These are phyloP conservation scores for Physcia stellaris DNA, from an alignment of 495 filamentous ascomycete species.

Conservation along the genomic window DNA sequence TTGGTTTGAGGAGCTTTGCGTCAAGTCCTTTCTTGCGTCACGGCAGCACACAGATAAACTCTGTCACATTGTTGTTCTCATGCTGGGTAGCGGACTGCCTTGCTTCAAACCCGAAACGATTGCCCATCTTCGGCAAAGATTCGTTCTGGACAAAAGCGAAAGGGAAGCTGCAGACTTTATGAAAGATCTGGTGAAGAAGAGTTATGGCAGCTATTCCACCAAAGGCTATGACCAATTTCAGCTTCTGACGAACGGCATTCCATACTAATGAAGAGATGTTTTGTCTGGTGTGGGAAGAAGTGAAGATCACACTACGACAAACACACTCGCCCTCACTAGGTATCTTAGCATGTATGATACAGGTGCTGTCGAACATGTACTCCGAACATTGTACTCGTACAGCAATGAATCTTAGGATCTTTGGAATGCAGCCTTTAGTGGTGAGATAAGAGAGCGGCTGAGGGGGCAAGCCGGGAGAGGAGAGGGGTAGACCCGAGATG, in stretches of 20 bases:
- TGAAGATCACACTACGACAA: too few relatives aligned
- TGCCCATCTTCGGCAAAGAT: conserved; percentile 80
- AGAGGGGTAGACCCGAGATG: too few relatives aligned
- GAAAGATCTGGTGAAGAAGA: conserved; percentile 74
- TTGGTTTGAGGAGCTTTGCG: conserved; percentile 90
- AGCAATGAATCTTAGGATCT: too few relatives aligned
- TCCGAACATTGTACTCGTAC: too few relatives aligned
- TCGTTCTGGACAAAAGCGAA: conserved; percentile 86
- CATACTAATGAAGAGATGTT: conserved; percentile 50
- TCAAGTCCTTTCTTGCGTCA: conserved; percentile 92
- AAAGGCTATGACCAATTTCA: conserved; percentile 96
- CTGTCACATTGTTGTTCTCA: conserved; percentile 74
- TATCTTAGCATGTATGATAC: too few relatives aligned
- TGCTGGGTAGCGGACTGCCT: conserved; percentile 92
- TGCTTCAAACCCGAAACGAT: conserved; percentile 98
- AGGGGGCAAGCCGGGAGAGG: too few relatives aligned
- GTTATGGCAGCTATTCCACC: conserved; percentile 75
- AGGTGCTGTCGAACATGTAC: too few relatives aligned
- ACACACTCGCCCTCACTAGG: too few relatives aligned
- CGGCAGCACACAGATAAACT: conserved; percentile 77
- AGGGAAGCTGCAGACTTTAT: conserved; percentile 92
- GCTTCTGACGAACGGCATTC: conserved; percentile 92
- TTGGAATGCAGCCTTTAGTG: too few relatives aligned
- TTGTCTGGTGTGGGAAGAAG: too few relatives aligned
- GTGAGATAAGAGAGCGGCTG: too few relatives aligned